Evolutionary conservation across 1,284 basidiomycete species (phyloP), one percentile per base, ranked within the genome.

Genomic region (Ustilago bromivora): DNA sequence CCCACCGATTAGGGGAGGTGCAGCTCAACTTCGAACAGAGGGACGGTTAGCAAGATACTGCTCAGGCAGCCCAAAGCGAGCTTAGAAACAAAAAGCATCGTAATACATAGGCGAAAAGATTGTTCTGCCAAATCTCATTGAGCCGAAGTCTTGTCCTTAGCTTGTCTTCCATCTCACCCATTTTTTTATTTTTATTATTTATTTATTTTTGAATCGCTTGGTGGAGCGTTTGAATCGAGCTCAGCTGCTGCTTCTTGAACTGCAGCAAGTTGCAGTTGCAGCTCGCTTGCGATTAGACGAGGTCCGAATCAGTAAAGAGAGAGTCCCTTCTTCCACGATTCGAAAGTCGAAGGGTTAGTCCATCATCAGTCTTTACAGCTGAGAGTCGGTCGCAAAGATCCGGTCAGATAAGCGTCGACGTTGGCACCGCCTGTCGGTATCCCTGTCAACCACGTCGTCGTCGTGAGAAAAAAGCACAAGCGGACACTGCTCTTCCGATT

Each of bases 121-220:
- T 46, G 49, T 43, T 56, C 38, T 56, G 35, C 54, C 36, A 28
- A 41, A 52, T 52, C 40, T 61, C 19, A 12, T 35, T 11, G 49
- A 51, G 10, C 47, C 23, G 47, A 49, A 31, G 47, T 47, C 49
- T 46, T 19, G 12, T 43, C 49, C 38, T 62, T 51, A 17, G 47
- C 35, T 31, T 40, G 19, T n/a, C 28, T 11, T 35, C 51, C 59
- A 43, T 58, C 6, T 23, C 34, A 23, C 49, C 47, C 56, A 53
- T 32, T 53, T 13, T 32, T 3, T 3, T 32, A 4, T 17, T 41
- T 23, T 23, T 23, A n/a, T 23, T 23, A 23, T 23, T 2, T 23
- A 2, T 23, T 23, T 2, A 23, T 23, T 28, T 28, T 28, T 28
- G 23, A 28, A 28, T 28, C 23, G 23, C 23, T 28, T 28, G 23